A percentile compares a stretch with the other conserved stretches of the same genome.
Conservation (phyloP, 108 stramenopile species). For the Nitzschia sp. region DNA sequence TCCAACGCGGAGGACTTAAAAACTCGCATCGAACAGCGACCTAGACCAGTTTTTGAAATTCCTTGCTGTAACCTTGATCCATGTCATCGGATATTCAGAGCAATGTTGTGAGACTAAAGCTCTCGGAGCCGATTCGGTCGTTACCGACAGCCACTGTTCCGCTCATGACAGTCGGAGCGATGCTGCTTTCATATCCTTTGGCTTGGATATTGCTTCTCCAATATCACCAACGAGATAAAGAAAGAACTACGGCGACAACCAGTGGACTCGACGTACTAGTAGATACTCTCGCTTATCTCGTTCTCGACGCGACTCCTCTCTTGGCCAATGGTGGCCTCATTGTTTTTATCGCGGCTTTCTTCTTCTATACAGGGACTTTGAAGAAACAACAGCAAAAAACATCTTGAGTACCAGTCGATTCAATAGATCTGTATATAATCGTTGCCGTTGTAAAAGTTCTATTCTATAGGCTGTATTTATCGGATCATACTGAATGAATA, state of each 20-base stretch:
- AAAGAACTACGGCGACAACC: neutral
- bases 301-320: conserved; percentile 4
- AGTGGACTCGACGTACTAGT: neutral
- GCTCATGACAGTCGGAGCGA: neutral
- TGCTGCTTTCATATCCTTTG: conserved; percentile 4
- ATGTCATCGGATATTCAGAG: neutral
- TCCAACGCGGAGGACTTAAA: no score
- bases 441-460: neutral
- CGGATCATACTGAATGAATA: no score
- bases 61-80: neutral
- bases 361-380: conserved; percentile 3
- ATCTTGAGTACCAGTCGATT: neutral
- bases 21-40: no score
- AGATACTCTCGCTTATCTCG: neutral
- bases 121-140: neutral
- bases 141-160: neutral
- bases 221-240: neutral
- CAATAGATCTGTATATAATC: neutral
- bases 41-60: no score
- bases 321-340: neutral
- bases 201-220: conserved; percentile 8
- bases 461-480: no score
- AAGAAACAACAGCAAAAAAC: neutral
- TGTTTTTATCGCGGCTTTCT: conserved; percentile 7
- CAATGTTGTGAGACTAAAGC: neutral